Evolutionary conservation across 2,329 filamentous ascomycete genomes (phyloP).

Genomic region (Aspergillus hortae): DNA sequence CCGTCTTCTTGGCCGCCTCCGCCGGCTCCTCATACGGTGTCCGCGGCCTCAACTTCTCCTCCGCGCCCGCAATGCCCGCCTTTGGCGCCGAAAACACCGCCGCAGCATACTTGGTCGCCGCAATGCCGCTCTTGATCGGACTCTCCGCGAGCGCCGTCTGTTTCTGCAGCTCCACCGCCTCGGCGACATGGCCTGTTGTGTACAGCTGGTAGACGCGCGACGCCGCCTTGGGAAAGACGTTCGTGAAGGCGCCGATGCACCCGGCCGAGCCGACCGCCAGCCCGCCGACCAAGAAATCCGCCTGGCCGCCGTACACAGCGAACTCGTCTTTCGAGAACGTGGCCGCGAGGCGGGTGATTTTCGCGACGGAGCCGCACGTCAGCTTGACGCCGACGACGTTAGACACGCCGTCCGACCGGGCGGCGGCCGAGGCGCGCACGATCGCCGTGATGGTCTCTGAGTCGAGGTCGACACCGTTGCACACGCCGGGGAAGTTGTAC

Average conservation of each 20-base stretch:
- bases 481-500: conserved; percentile 68
- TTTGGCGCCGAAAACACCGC: conserved; percentile 56
- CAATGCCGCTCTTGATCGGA: conserved; percentile 64
- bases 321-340: conserved; percentile 56
- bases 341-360: conserved; percentile 55
- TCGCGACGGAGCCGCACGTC: conserved; percentile 61
- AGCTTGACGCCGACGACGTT: conserved; percentile 65
- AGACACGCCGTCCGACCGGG: conserved; percentile 32
- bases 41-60: conserved; percentile 56
- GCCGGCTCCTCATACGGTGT: conserved; percentile 56
- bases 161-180: conserved; percentile 59
- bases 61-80: conserved; percentile 59
- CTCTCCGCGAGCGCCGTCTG: conserved; percentile 64
- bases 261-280: conserved; percentile 52
- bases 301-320: conserved; percentile 68
- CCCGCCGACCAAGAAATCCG: conserved; percentile 62
- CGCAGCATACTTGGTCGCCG: conserved; percentile 65
- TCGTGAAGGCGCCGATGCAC: conserved; percentile 57
- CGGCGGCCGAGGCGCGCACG: conserved; percentile 41
- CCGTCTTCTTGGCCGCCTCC: conserved; percentile 43
- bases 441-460: conserved; percentile 58
- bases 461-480: conserved; percentile 65
- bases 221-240: conserved; percentile 55
- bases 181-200: conserved; percentile 52
- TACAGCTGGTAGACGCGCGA: conserved; percentile 61